Percentiles rank a stretch among this genome's conserved stretches.
These are phyloP conservation scores for Cryptococcus amylolentus DNA, from an alignment of 1,284 basidiomycete genomes.

Conservation along the genomic window DNA sequence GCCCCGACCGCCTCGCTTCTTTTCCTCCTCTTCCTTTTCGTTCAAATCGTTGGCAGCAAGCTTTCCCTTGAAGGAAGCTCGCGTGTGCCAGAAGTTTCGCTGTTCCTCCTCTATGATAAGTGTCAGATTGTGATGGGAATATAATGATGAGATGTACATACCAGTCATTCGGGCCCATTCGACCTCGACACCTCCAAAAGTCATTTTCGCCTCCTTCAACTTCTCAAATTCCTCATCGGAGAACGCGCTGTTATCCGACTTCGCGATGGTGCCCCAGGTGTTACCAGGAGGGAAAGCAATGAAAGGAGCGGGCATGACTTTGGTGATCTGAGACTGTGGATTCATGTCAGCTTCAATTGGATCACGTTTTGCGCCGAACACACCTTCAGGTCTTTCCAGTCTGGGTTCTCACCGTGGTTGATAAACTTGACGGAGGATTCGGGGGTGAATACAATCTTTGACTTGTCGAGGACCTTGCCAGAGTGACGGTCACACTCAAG, in stretches of 20 bases:
- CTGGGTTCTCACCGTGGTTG: conserved; percentile 44
- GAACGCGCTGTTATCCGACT: conserved; percentile 47
- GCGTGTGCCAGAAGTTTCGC: conserved; percentile 72
- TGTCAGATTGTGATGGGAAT: neutral
- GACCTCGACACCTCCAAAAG: conserved; percentile 48
- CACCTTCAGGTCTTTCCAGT: conserved; percentile 55
- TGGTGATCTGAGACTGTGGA: conserved; percentile 24
- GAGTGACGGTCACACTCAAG: conserved; percentile 65
- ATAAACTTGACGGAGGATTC: conserved; percentile 47
- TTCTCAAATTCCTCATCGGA: conserved; percentile 51
- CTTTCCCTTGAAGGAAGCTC: conserved; percentile 57
- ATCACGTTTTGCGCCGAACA: conserved; percentile 13
- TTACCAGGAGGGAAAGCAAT: conserved; percentile 46
- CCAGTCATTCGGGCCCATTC: conserved; percentile 41
- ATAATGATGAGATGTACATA: conserved; percentile 17
- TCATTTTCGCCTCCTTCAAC: conserved; percentile 49
- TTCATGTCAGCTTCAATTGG: neutral
- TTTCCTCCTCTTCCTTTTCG: conserved; percentile 64
- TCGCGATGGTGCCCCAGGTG: conserved; percentile 50
- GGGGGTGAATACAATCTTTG: conserved; percentile 49
- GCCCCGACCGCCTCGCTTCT: conserved; percentile 55
- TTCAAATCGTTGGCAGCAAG: conserved; percentile 56
- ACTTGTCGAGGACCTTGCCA: conserved; percentile 49
- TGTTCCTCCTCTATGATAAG: conserved; percentile 58
- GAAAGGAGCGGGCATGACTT: conserved; percentile 34